Evolutionary conservation across 306 rosid species (phyloP).

Genomic region (Gastrolobium villosum): DNA sequence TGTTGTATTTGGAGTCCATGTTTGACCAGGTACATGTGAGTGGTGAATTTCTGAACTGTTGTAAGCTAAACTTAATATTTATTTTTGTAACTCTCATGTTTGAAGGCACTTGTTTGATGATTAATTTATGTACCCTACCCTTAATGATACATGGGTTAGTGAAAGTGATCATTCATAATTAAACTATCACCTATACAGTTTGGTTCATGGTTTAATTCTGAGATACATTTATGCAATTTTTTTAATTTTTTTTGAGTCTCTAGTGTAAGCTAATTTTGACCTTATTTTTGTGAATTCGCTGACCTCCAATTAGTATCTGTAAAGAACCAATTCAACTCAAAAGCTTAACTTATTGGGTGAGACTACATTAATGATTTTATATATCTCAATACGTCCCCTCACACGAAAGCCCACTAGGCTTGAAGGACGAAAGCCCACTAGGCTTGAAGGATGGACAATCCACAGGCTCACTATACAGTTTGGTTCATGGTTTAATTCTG

Average conservation of each 20-base stretch:
- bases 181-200: background rate
- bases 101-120: background rate
- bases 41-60: background rate
- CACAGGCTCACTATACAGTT: no score
- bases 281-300: background rate
- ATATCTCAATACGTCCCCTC: no score
- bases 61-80: background rate
- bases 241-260: background rate
- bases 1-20: background rate
- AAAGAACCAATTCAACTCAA: no score
- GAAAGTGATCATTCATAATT: background rate
- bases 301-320: background rate
- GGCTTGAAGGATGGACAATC: no score
- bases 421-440: no score
- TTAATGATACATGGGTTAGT: constrained; percentile 2
- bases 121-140: background rate
- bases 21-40: background rate
- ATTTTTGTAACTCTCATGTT: background rate
- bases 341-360: no score
- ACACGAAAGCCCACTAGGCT: no score
- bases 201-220: background rate
- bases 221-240: background rate
- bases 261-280: background rate
- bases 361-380: no score
- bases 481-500: no score